Evolutionary conservation across 2,329 filamentous ascomycete species (phyloP).

Genomic region (Aspergillus persii): DNA sequence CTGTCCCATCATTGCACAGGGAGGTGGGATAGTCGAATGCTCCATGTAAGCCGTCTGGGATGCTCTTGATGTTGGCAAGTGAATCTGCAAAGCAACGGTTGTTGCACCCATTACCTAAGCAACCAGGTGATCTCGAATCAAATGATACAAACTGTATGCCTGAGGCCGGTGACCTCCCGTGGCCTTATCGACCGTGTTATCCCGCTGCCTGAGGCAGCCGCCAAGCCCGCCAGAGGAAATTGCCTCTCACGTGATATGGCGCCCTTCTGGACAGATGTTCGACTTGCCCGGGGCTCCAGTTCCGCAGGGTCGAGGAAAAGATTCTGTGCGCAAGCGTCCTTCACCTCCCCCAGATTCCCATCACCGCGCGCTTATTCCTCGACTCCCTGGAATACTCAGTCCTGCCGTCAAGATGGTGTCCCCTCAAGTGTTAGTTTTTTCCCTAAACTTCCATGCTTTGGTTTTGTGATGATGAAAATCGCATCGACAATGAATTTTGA

Average conservation of each 20-base stretch:
- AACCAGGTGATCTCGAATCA: slow-evolving; percentile 10
- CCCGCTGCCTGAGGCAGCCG: slow-evolving; percentile 14
- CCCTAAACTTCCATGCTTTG: background rate
- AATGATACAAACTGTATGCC: slow-evolving; percentile 7
- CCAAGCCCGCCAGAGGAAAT: background rate
- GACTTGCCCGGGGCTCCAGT: slow-evolving; percentile 20
- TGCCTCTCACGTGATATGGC: slow-evolving; percentile 17
- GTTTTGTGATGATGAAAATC: background rate
- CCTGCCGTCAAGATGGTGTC: slow-evolving; percentile 58
- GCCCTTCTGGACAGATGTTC: slow-evolving; percentile 25
- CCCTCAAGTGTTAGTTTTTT: slow-evolving; percentile 61
- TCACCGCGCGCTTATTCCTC: slow-evolving; percentile 12
- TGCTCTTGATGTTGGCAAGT: slow-evolving; percentile 12
- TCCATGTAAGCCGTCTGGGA: slow-evolving; percentile 6
- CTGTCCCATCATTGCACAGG: background rate
- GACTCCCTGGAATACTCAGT: slow-evolving; percentile 12
- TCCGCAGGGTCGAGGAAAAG: slow-evolving; percentile 14
- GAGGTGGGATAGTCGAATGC: slow-evolving; percentile 9
- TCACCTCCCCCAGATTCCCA: slow-evolving; percentile 9
- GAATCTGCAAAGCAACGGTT: slow-evolving; percentile 16
- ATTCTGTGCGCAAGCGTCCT: slow-evolving; percentile 20
- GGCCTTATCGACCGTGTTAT: background rate
- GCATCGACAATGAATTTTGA: background rate
- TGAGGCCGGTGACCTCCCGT: slow-evolving; percentile 11
- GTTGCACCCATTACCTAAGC: slow-evolving; percentile 19